Base-by-base conservation (phyloP, 257 asterid species). In the Schizonepeta tenuifolia region DNA sequence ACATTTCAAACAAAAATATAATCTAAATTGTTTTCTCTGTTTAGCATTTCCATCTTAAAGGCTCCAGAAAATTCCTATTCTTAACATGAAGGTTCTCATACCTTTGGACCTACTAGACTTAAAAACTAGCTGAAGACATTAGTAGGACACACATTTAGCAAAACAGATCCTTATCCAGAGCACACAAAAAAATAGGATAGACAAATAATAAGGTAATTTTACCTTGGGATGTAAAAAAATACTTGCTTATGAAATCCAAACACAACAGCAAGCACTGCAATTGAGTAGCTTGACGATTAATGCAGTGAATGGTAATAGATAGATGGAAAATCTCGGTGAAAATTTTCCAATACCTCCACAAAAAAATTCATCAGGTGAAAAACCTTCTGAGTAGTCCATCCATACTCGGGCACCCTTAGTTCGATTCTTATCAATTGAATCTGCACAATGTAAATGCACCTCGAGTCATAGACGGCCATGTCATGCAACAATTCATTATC, bases 341-440 rank as follows among this genome's bases (percentile, higher is more conserved):
- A 69, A 65, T 57, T 69, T 35, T 35, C 9, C 63, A 76, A 17
- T 82, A 92, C 97, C 97, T 87, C 98, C 98, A 87, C 98, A 76
- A 92, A 63, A 65, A 88, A 92, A 84, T 92, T 92, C 98, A 92
- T 92, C 73, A 92, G 88, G 83, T 92, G 96, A 88, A 92, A 92
- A 78, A 92, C 91, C 88, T 92, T 92, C 81, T 90, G 97, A 3
- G 95, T 90, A 35, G 98, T 93, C 98, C 98, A 93, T 31, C 98
- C 97, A 80, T 87, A 93, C 82, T 88, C 97, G 0, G 98, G 97
- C 68, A 93, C 98, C 81, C 98, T 89, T 59, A 86, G 70, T 79
- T 90, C 90, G 49, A 93, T 93, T 79, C 96, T 86, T 77, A 93
- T 84, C 71, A 93, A 79, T 87, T 93, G 98, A 78, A 93, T 79